These are phyloP conservation scores for Cylindrotheca closterium DNA, from an alignment of 108 stramenopile genomes.

Conservation along the genomic window DNA sequence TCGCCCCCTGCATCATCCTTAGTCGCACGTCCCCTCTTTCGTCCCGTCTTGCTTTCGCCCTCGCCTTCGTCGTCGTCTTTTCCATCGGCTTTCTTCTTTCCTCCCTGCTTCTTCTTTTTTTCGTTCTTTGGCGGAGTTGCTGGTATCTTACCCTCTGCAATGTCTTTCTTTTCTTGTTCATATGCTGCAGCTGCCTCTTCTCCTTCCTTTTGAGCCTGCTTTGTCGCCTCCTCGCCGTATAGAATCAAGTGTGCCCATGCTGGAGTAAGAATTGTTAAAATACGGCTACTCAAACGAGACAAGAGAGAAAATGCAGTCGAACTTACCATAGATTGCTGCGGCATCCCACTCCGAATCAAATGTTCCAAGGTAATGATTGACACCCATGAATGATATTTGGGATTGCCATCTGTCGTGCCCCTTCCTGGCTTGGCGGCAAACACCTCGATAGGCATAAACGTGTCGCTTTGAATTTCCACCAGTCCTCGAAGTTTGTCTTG, in stretches of 20 bases:
- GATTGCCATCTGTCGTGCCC: constrained; percentile 91
- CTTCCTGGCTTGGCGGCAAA: constrained; percentile 86
- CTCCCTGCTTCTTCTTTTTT: constrained; percentile 46
- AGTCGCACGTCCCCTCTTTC: constrained; percentile 20
- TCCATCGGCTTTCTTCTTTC: constrained; percentile 27
- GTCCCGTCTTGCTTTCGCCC: constrained; percentile 10
- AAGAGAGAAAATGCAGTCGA: neutral
- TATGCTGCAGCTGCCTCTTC: constrained; percentile 88
- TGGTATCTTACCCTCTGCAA: constrained; percentile 68
- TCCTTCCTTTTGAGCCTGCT: constrained; percentile 81
- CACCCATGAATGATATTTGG: constrained; percentile 85
- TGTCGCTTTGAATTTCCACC: constrained; percentile 86
- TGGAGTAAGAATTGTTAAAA: constrained; percentile 8
- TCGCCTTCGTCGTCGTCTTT: constrained; percentile 16
- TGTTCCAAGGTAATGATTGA: constrained; percentile 87
- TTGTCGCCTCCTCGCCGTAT: constrained; percentile 87
- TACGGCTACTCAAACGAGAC: neutral
- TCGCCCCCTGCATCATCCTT: constrained; percentile 8
- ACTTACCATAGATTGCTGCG: constrained; percentile 75
- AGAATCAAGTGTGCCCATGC: constrained; percentile 86
- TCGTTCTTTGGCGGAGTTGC: constrained; percentile 50
- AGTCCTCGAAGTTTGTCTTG: constrained; percentile 78
- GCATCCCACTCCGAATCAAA: constrained; percentile 92
- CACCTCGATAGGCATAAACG: constrained; percentile 87
- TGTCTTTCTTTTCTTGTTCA: constrained; percentile 74